Evolutionary conservation across 2,329 filamentous ascomycete species (phyloP).

Genomic region (Diaporthe humulicola): DNA sequence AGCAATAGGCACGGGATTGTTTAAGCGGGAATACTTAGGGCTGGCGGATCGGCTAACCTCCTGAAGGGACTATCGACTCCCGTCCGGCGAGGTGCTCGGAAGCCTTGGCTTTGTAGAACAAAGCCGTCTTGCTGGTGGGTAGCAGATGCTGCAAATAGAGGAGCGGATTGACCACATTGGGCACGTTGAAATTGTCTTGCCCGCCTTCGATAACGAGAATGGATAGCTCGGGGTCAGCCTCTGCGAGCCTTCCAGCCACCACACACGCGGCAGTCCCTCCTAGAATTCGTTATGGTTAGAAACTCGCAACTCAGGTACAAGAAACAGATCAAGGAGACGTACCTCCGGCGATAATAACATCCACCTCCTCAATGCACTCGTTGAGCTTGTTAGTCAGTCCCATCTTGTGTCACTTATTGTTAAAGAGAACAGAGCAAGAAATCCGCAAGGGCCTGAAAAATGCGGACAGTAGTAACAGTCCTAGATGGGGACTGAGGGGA

Average conservation of each 20-base stretch:
- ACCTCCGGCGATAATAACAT: slow-evolving; percentile 56
- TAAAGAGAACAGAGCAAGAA: not conserved
- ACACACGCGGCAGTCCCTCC: slow-evolving; percentile 64
- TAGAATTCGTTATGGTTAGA: slow-evolving; percentile 39
- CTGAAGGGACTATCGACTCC: slow-evolving; percentile 53
- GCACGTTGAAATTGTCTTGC: slow-evolving; percentile 64
- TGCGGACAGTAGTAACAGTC: not conserved
- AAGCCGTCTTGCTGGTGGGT: slow-evolving; percentile 56
- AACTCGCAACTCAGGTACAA: not conserved
- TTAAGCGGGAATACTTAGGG: no score
- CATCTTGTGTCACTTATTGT: not conserved
- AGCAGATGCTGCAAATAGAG: slow-evolving; percentile 61
- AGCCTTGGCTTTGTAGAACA: slow-evolving; percentile 64
- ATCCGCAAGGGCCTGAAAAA: not conserved
- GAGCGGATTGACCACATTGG: slow-evolving; percentile 63
- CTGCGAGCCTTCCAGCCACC: slow-evolving; percentile 63
- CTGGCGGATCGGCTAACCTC: slow-evolving; percentile 46
- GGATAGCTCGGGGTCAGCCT: slow-evolving; percentile 61
- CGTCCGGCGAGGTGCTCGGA: slow-evolving; percentile 59
- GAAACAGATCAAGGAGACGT: not conserved
- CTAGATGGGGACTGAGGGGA: not conserved
- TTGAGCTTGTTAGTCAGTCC: slow-evolving; percentile 41
- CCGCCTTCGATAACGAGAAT: slow-evolving; percentile 69
- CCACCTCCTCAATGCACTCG: slow-evolving; percentile 51
- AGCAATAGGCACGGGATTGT: no score